These are phyloP conservation scores for Globisporangium polare DNA, from an alignment of 352 stramenopile species.

Conservation along the genomic window DNA sequence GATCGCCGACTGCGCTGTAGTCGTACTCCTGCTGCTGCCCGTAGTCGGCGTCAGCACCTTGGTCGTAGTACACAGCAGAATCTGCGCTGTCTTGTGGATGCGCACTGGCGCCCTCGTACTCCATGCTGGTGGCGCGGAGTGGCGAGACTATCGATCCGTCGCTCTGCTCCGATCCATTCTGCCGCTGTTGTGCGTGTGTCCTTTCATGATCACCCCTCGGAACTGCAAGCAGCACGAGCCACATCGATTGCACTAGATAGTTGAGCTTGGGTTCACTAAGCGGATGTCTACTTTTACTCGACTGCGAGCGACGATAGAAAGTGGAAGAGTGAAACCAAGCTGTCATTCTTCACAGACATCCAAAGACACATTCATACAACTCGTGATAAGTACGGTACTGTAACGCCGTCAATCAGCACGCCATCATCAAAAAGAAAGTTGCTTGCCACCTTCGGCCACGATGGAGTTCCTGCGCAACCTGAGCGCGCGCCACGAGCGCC, in stretches of 20 bases:
- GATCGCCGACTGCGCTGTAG: neutral
- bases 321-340: neutral
- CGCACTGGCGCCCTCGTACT: neutral
- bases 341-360: neutral
- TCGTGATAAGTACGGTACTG: neutral
- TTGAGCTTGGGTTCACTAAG: neutral
- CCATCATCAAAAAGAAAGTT: neutral
- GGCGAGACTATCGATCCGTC: too few relatives aligned
- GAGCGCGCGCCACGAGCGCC: slow-evolving; percentile 70
- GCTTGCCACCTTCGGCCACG: neutral
- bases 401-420: neutral
- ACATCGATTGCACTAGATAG: too few relatives aligned
- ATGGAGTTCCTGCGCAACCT: slow-evolving; percentile 83
- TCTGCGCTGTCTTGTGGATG: neutral
- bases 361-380: neutral
- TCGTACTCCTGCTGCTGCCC: neutral
- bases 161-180: too few relatives aligned
- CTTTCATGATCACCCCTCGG: neutral
- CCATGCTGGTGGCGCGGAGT: neutral
- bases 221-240: too few relatives aligned
- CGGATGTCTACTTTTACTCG: neutral
- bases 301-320: neutral
- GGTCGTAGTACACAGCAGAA: neutral
- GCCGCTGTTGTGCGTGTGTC: neutral
- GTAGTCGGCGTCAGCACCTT: neutral